Percentiles rank a stretch among this genome's conserved stretches.
Evolutionary conservation across 2,329 filamentous ascomycete species (phyloP).

Genomic region (Xylaria sp.): DNA sequence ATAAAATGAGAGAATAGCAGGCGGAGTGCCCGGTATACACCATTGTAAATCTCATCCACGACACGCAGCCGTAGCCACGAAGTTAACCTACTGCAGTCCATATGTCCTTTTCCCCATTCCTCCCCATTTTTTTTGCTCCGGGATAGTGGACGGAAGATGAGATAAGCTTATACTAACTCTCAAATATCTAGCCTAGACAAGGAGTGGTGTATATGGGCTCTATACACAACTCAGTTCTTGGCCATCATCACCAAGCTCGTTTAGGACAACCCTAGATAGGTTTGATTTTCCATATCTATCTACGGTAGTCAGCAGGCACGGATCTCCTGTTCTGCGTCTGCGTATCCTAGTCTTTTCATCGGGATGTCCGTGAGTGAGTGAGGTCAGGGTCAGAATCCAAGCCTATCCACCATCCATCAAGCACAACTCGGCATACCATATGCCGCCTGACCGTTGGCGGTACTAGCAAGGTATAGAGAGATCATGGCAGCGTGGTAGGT

Average conservation of each 20-base stretch:
- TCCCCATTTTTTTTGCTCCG: background rate
- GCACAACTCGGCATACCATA: background rate
- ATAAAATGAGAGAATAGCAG: background rate
- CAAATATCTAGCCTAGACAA: background rate
- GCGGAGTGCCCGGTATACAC: background rate
- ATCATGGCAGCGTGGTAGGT: background rate
- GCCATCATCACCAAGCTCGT: background rate
- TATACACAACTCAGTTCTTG: constrained; percentile 9
- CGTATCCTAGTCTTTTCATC: constrained; percentile 22
- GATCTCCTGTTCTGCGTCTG: constrained; percentile 6
- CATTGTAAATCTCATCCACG: background rate
- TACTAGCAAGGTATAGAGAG: background rate
- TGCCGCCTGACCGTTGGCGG: constrained; percentile 4
- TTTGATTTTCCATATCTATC: background rate
- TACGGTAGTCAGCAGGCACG: constrained; percentile 31
- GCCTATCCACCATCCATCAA: background rate
- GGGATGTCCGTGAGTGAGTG: constrained; percentile 24
- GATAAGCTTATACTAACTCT: constrained; percentile 36
- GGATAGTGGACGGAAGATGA: constrained; percentile 26
- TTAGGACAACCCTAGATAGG: background rate
- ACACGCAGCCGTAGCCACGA: background rate
- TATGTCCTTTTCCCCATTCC: constrained; percentile 3
- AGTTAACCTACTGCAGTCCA: background rate
- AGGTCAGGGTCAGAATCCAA: background rate
- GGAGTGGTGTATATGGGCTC: background rate